Conservation (phyloP, 176 grass and related monocot species). For the Lolium multiflorum region DNA sequence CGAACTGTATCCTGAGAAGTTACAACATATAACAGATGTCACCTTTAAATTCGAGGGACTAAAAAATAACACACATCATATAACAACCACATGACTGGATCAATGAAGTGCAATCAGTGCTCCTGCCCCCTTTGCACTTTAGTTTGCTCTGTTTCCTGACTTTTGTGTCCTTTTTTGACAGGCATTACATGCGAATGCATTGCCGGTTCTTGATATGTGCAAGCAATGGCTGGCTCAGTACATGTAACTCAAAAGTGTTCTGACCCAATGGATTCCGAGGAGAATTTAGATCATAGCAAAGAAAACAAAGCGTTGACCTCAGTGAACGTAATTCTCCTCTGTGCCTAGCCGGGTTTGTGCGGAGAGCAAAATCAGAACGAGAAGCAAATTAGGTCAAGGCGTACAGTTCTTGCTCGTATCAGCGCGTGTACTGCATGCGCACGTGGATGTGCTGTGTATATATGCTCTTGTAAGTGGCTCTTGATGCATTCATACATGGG, state of each 20-base stretch:
- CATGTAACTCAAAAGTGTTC: slow-evolving; percentile 61
- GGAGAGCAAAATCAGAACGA: slow-evolving; percentile 18
- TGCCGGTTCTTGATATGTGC: slow-evolving; percentile 84
- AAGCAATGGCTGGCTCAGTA: slow-evolving; percentile 94
- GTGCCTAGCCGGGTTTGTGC: not conserved
- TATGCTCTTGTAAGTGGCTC: not conserved
- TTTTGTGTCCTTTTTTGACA: slow-evolving; percentile 35
- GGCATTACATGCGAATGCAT: slow-evolving; percentile 85
- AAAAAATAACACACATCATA: not conserved
- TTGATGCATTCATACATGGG: not conserved
- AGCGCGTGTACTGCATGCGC: not conserved
- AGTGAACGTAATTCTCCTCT: not conserved
- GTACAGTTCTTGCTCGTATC: slow-evolving; percentile 15
- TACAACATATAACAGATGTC: not conserved
- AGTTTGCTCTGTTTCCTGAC: slow-evolving; percentile 45
- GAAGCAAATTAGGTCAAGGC: not conserved
- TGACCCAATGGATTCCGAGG: slow-evolving; percentile 1
- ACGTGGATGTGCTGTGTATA: not conserved
- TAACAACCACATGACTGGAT: slow-evolving; percentile 4
- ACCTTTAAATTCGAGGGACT: not conserved
- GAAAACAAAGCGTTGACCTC: not conserved
- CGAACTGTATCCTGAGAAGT: slow-evolving; percentile 20
- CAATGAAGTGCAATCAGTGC: not conserved
- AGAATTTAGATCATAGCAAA: not conserved
- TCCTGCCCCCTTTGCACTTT: not conserved